Evolutionary conservation across 768 basidiomycete genomes (phyloP), one percentile per base, ranked within the genome.

Genomic region (Paxillus rubicundulus): DNA sequence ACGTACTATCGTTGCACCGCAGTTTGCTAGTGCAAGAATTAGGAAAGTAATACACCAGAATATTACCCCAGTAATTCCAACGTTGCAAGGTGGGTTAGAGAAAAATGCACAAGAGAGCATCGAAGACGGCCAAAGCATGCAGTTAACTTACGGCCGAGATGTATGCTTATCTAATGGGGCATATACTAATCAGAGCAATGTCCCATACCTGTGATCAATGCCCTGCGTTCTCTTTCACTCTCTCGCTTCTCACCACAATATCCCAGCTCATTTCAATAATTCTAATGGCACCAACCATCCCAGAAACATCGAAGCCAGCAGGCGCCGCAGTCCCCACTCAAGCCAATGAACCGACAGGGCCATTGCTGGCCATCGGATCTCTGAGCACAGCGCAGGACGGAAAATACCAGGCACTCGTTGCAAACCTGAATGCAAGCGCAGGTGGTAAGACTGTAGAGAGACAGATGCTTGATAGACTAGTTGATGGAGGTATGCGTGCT

Each of bases 401-500:
- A 30, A 79, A 77, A 65, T 92, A 92, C 65, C 89, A 92, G 67
- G 68, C 78, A 1, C 71, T 90, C 55, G 77, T 91, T 47, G 76
- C 82, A 7, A 74, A 77, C 57, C 71, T 92, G 52, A 80, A 82
- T 67, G 69, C 68, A 52, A 76, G 74, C 16, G 28, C 55, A 27
- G 27, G 33, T 20, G 55, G 59, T 17, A 69, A 77, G 55, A 62
- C 72, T 32, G 84, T 91, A 28, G 90, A 94, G 61, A 85, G 80
- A 62, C 85, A 92, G 64, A 82, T 94, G 74, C 71, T 93, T 27
- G 92, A 95, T 67, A 77, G 92, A 54, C 72, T 95, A 55, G 72
- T 92, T 14, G 91, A 90, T 69, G 79, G 81, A 74, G 92, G 92
- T 92, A 62, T 17, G 41, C 10, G 41, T 28, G 9, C 42, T 47